Base-by-base conservation (phyloP, 805 yeast species). In the Yarrowia yakushimensis region DNA sequence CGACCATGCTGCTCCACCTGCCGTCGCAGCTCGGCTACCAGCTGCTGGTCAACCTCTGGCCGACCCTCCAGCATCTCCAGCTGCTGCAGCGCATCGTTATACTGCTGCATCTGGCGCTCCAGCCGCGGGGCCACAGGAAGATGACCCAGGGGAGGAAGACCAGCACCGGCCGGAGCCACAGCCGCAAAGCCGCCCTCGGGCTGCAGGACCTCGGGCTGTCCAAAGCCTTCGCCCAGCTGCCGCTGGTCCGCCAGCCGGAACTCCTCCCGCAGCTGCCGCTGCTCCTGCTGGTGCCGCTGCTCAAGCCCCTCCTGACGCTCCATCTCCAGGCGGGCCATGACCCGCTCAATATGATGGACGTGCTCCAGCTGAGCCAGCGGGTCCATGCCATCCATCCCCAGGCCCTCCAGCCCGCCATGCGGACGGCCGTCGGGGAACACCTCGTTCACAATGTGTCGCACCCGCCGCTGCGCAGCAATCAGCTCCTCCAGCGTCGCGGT, bases 401-500 rank as follows among this genome's bases (percentile, higher is more conserved):
- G 59, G 2, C 33, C 59, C 7, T 52, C 59, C 17, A 52, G 59
- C 7, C 59, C 59, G 4, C 39, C 59, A 1, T 25, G 43, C 3
- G 31, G 43, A 1, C 43, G 59, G 13, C 61, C 48, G 12, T 37
- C 61, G 30, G 61, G 61, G 48, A 55, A 55, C 28, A 41, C 61
- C 37, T 55, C 61, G 15, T 55, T 41, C 10, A 55, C 61, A 55
- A 55, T 55, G 39, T 55, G 61, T 10, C 61, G 34, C 34, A 55
- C 61, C 18, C 61, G 61, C 17, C 61, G 46, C 36, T 55, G 61
- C 9, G 61, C 61, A 8, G 46, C 48, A 30, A 55, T 39, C n/a
- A 55, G 46, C 61, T 55, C 61, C 48, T 55, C 61, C 37, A 55
- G 48, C 12, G 61, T 55, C 8, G 61, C 61, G 12, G 25, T 13